Conservation (phyloP, 2,329 filamentous ascomycete species). For the Cyphellophora europaea region DNA sequence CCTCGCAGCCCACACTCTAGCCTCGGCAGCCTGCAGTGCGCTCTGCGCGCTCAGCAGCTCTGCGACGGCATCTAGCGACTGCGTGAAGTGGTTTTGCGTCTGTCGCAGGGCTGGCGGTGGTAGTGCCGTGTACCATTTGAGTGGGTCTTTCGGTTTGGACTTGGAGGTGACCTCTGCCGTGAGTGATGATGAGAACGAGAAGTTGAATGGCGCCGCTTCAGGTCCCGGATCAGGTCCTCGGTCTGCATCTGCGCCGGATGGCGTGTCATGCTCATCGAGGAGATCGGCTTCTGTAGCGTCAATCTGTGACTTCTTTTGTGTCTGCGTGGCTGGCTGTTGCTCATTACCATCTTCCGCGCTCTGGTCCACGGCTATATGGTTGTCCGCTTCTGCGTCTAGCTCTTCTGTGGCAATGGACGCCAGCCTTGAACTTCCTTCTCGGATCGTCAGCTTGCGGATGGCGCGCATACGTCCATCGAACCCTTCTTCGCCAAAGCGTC, state of each 20-base stretch:
- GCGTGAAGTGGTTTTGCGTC: constrained; percentile 33
- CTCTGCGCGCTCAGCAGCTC: constrained; percentile 26
- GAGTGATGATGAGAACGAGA: neutral
- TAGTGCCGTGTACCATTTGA: constrained; percentile 41
- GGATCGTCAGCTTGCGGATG: constrained; percentile 21
- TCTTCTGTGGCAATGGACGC: constrained; percentile 1
- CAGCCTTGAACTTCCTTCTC: too few relatives aligned
- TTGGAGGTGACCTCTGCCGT: neutral
- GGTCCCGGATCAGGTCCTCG: neutral
- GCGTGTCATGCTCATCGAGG: neutral
- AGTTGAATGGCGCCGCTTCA: neutral
- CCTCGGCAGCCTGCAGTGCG: constrained; percentile 35
- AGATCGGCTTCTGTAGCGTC: neutral
- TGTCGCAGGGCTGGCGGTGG: constrained; percentile 33
- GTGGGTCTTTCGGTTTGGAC: constrained; percentile 25
- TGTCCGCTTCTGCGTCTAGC: constrained; percentile 10
- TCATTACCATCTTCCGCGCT: neutral
- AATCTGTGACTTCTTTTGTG: constrained; percentile 1
- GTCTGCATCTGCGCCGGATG: neutral
- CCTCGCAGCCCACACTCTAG: too few relatives aligned
- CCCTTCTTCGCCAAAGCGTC: constrained; percentile 38
- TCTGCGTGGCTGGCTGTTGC: too few relatives aligned
- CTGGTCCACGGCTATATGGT: neutral
- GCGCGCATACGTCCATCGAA: constrained; percentile 44
- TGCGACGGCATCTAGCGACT: constrained; percentile 28